Conservation (phyloP, 1,284 basidiomycete genomes). For the Cutaneotrichosporon daszewskae region DNA sequence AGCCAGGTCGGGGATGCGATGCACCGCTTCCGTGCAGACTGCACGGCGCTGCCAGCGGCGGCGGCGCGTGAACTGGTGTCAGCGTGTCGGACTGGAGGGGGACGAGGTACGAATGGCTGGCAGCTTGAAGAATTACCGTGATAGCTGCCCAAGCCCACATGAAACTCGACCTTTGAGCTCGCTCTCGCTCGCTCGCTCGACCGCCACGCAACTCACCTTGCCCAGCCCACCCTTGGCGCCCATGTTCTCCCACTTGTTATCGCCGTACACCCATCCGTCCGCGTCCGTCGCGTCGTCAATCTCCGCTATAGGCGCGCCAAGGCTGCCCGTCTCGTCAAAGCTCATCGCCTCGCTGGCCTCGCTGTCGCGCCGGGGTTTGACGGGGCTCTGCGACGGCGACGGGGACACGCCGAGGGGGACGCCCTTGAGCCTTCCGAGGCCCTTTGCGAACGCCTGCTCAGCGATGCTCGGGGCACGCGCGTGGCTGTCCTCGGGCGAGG, state of each 20-base stretch:
- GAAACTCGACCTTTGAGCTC: too few species aligned
- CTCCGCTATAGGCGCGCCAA: constrained; percentile 12
- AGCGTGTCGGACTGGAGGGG: too few species aligned
- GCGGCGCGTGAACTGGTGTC: constrained; percentile 66
- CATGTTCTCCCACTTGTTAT: constrained; percentile 89
- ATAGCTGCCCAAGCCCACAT: too few species aligned
- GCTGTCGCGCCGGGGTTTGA: constrained; percentile 2
- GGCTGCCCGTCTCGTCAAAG: neutral
- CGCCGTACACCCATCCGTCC: constrained; percentile 90
- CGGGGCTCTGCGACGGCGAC: constrained; percentile 18
- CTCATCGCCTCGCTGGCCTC: constrained; percentile 21
- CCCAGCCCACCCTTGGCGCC: constrained; percentile 75
- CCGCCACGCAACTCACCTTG: constrained; percentile 55
- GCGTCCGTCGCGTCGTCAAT: constrained; percentile 59
- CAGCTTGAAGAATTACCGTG: too few species aligned
- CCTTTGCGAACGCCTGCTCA: constrained; percentile 48
- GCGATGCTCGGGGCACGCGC: constrained; percentile 37
- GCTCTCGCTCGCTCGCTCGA: too few species aligned
- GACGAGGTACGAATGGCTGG: too few species aligned
- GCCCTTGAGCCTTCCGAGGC: constrained; percentile 44
- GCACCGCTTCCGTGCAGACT: constrained; percentile 63
- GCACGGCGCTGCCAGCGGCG: constrained; percentile 79
- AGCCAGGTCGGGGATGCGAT: constrained; percentile 46
- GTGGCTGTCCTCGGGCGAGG: constrained; percentile 11
- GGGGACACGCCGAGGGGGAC: neutral